Conservation (phyloP, 2,329 filamentous ascomycete species). For the Trichophaea hybrida region DNA sequence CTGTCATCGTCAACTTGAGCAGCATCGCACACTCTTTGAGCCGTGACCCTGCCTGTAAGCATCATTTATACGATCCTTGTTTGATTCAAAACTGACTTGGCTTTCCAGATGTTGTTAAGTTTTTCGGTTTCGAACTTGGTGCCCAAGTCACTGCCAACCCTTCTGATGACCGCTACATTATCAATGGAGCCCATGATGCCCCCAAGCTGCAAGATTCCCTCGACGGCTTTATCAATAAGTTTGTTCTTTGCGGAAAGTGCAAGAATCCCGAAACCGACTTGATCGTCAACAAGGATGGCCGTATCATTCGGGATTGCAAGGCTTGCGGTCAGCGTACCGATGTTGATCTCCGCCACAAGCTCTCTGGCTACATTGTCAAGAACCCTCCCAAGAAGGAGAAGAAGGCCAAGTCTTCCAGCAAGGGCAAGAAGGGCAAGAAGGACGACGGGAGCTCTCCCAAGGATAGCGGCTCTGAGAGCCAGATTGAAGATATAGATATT, state of each 20-base stretch:
- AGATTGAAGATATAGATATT: constrained; percentile 39
- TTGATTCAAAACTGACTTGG: neutral
- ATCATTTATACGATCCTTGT: constrained; percentile 4
- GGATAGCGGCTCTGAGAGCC: constrained; percentile 38
- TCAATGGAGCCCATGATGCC: constrained; percentile 95
- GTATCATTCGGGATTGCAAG: constrained; percentile 93
- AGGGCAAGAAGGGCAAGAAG: constrained; percentile 52
- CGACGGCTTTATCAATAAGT: constrained; percentile 95
- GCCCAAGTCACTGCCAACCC: constrained; percentile 98
- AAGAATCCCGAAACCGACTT: constrained; percentile 98
- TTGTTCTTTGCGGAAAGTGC: constrained; percentile 98
- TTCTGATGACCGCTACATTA: constrained; percentile 97
- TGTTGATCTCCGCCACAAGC: constrained; percentile 85
- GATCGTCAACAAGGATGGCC: constrained; percentile 71
- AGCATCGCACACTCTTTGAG: constrained; percentile 84
- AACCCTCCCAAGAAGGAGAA: constrained; percentile 85
- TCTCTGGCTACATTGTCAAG: constrained; percentile 95
- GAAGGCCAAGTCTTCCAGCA: constrained; percentile 87
- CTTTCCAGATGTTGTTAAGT: constrained; percentile 73
- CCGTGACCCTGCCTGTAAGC: constrained; percentile 62
- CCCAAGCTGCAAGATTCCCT: constrained; percentile 94
- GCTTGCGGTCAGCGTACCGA: constrained; percentile 88
- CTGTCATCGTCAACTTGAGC: constrained; percentile 88
- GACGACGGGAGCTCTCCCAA: constrained; percentile 37
- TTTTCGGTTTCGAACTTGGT: constrained; percentile 97